These are phyloP conservation scores for Pseudocercospora fijiensis DNA, from an alignment of 2,329 filamentous ascomycete species.

Conservation along the genomic window DNA sequence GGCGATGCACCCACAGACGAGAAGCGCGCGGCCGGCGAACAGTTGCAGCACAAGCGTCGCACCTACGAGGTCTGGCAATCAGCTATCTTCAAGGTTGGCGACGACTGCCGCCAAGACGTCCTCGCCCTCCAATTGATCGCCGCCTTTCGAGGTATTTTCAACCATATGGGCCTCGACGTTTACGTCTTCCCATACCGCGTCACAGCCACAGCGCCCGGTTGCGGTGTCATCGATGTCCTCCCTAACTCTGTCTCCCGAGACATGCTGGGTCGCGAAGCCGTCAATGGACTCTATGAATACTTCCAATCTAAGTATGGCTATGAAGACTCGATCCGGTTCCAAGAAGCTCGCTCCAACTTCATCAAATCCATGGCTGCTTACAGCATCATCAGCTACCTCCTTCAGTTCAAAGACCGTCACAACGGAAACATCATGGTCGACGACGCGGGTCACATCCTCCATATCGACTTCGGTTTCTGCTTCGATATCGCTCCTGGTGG, in stretches of 20 bases:
- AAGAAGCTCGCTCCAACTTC: slow-evolving; percentile 93
- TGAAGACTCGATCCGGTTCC: slow-evolving; percentile 91
- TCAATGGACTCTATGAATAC: slow-evolving; percentile 98
- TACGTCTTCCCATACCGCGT: slow-evolving; percentile 97
- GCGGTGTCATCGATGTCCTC: slow-evolving; percentile 95
- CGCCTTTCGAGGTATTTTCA: slow-evolving; percentile 95
- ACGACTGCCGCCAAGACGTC: slow-evolving; percentile 96
- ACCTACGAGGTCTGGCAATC: slow-evolving; percentile 97
- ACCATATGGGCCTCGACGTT: slow-evolving; percentile 89
- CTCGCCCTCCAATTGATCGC: slow-evolving; percentile 97
- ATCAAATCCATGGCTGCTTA: slow-evolving; percentile 99
- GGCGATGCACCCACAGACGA: slow-evolving; percentile 50
- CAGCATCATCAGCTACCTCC: slow-evolving; percentile 89
- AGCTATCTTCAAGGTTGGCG: slow-evolving; percentile 98
- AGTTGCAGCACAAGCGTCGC: slow-evolving; percentile 30
- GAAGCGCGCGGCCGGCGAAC: slow-evolving; percentile 31
- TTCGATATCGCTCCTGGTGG: slow-evolving; percentile 98
- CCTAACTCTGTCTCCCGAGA: slow-evolving; percentile 97
- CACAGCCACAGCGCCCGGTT: slow-evolving; percentile 93
- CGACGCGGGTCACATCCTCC: slow-evolving; percentile 92
- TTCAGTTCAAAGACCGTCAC: slow-evolving; percentile 99
- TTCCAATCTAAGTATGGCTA: slow-evolving; percentile 97
- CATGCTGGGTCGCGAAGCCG: slow-evolving; percentile 96
- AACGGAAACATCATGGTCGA: slow-evolving; percentile 99
- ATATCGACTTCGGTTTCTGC: slow-evolving; percentile 99